Percentiles rank a stretch among this genome's conserved stretches.
Evolutionary conservation across 2,329 filamentous ascomycete species (phyloP).

Genomic region (Ophiocordyceps polyrhachis-furcata): DNA sequence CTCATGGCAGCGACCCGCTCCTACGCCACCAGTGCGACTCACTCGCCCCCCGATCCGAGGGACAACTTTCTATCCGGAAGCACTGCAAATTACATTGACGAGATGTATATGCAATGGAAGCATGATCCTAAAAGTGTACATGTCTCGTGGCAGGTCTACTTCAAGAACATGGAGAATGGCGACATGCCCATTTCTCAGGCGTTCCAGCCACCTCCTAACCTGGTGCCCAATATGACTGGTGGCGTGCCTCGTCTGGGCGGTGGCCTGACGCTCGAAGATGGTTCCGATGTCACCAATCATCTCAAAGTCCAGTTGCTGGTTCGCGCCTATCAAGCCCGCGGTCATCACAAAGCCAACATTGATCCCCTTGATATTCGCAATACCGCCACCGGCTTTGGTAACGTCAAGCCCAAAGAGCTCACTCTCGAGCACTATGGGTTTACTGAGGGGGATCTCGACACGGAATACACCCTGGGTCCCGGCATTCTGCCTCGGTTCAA

Average conservation of each 20-base stretch:
- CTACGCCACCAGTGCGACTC: slow-evolving; percentile 33
- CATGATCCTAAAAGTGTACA: slow-evolving; percentile 84
- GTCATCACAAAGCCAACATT: slow-evolving; percentile 95
- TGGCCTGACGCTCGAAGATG: slow-evolving; percentile 46
- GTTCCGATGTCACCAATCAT: slow-evolving; percentile 81
- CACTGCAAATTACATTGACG: slow-evolving; percentile 97
- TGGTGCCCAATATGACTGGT: slow-evolving; percentile 66
- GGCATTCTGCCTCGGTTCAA: slow-evolving; percentile 92
- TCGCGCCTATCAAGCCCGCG: slow-evolving; percentile 91
- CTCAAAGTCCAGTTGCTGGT: slow-evolving; percentile 95
- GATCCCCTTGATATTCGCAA: slow-evolving; percentile 89
- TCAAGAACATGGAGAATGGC: slow-evolving; percentile 97
- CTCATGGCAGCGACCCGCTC: slow-evolving; percentile 30
- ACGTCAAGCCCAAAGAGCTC: slow-evolving; percentile 79
- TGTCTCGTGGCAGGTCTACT: slow-evolving; percentile 98
- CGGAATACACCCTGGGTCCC: slow-evolving; percentile 79
- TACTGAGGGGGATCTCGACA: slow-evolving; percentile 80
- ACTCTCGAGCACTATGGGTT: slow-evolving; percentile 90
- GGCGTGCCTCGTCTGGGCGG: slow-evolving; percentile 58
- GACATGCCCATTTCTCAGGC: slow-evolving; percentile 96
- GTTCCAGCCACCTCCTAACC: slow-evolving; percentile 85
- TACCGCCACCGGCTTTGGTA: slow-evolving; percentile 55
- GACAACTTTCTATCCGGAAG: slow-evolving; percentile 95
- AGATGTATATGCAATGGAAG: slow-evolving; percentile 99
- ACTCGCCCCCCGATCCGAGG: slow-evolving; percentile 53